Conservation (phyloP, 495 filamentous ascomycete species). For the Podospora appendiculata region DNA sequence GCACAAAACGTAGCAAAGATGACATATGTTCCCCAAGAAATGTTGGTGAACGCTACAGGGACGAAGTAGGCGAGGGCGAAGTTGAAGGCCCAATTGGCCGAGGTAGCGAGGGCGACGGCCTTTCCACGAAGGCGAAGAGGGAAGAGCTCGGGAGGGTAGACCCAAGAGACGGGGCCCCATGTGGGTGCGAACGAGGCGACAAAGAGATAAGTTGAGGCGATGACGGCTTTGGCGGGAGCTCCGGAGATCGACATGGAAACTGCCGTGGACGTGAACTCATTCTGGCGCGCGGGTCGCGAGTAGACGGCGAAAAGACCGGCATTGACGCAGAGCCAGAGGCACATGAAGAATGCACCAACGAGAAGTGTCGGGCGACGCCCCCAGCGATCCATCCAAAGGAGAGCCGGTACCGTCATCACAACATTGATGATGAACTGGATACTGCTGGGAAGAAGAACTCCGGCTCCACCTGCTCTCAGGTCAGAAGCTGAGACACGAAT, state of each 20-base stretch:
- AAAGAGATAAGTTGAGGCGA: conserved; percentile 73
- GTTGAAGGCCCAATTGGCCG: conserved; percentile 74
- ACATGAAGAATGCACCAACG: conserved; percentile 59
- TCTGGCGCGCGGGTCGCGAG: conserved; percentile 28
- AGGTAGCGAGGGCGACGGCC: conserved; percentile 64
- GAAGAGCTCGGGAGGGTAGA: conserved; percentile 71
- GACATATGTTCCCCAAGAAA: conserved; percentile 66
- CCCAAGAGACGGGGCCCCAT: conserved; percentile 65
- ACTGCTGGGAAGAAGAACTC: conserved; percentile 55
- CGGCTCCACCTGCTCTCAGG: conserved; percentile 6
- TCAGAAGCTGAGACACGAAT: neutral
- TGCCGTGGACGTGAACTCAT: conserved; percentile 27
- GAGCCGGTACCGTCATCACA: conserved; percentile 47
- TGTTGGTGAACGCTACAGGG: conserved; percentile 64
- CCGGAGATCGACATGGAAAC: conserved; percentile 47
- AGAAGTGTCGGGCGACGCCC: conserved; percentile 57
- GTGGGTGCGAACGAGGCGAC: conserved; percentile 70
- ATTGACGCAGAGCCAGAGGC: conserved; percentile 60
- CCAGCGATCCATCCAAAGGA: conserved; percentile 50
- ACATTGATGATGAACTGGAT: conserved; percentile 73
- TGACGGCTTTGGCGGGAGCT: conserved; percentile 57
- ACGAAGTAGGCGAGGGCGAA: conserved; percentile 75
- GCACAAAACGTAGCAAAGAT: conserved; percentile 72
- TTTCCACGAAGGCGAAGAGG: conserved; percentile 66
- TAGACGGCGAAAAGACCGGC: conserved; percentile 55